Conservation (phyloP, 441 rosid genomes). For the Pelargonium citronellum region DNA sequence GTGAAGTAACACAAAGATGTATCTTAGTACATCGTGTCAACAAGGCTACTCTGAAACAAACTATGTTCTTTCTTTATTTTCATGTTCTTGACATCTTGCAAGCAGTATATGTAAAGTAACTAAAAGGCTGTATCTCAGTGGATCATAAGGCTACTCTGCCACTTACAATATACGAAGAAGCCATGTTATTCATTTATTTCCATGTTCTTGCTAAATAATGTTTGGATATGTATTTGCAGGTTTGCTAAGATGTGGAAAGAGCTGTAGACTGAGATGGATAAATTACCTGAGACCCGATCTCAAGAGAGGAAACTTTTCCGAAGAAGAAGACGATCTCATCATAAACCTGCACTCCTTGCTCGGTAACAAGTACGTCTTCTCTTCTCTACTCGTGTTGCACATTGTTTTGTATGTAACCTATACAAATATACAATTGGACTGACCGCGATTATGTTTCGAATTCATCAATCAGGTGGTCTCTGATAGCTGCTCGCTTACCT, state of each 20-base stretch:
- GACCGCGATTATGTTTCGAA: too few relatives aligned
- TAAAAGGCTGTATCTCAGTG: too few relatives aligned
- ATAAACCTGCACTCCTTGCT: constrained; percentile 17
- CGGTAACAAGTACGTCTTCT: constrained; percentile 16
- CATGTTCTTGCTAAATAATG: background rate
- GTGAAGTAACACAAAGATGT: too few relatives aligned
- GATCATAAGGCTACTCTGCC: too few relatives aligned
- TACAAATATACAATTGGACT: too few relatives aligned
- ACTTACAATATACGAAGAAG: background rate
- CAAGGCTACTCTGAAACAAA: too few relatives aligned
- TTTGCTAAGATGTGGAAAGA: constrained; percentile 18
- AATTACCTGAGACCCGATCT: constrained; percentile 17
- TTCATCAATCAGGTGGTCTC: constrained; percentile 14
- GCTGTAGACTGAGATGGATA: constrained; percentile 19
- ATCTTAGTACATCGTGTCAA: too few relatives aligned
- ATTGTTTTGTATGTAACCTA: too few relatives aligned
- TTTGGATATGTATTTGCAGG: background rate
- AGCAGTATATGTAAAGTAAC: too few relatives aligned
- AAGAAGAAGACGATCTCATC: constrained; percentile 18
- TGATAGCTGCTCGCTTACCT: constrained; percentile 18
- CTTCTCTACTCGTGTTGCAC: background rate
- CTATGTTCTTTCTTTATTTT: too few relatives aligned
- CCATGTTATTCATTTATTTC: background rate
- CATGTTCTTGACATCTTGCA: too few relatives aligned
- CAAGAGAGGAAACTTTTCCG: constrained; percentile 18